Conservation (phyloP, 2,329 filamentous ascomycete genomes). For the Colletotrichum siamense region DNA sequence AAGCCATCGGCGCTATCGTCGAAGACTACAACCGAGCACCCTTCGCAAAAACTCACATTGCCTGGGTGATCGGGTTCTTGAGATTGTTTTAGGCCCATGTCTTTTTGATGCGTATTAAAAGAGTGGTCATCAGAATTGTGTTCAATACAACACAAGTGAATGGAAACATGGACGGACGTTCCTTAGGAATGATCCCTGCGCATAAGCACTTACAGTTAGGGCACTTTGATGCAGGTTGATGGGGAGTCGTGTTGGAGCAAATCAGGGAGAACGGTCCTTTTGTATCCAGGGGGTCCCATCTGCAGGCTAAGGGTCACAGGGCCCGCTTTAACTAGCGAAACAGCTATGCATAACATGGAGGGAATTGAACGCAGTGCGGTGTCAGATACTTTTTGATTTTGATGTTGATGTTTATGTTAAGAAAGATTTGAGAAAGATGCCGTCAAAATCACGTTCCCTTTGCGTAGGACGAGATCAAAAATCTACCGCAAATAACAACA, state of each 20-base stretch:
- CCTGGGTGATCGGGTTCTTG: background rate
- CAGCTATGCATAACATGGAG: background rate
- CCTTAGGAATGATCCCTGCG: no score
- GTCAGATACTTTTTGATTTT: background rate
- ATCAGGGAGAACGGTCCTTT: background rate
- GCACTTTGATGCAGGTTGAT: background rate
- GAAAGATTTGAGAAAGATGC: background rate
- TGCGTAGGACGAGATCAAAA: background rate
- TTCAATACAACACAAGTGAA: background rate
- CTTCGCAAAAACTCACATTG: background rate
- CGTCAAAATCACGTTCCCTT: background rate
- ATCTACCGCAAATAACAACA: no score
- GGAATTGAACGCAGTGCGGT: background rate
- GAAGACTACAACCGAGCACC: background rate
- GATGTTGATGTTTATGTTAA: background rate
- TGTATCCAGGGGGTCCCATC: background rate
- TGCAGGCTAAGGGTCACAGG: background rate
- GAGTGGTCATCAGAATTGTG: fast-evolving
- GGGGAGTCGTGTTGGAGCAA: background rate
- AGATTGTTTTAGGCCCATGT: background rate
- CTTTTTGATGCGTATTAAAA: background rate
- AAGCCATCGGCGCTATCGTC: background rate
- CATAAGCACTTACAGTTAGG: no score
- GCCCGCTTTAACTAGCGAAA: background rate
- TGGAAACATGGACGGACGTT: background rate